Evolutionary conservation across 495 filamentous ascomycete species (phyloP).

Genomic region (Penicillium ochrochloron): DNA sequence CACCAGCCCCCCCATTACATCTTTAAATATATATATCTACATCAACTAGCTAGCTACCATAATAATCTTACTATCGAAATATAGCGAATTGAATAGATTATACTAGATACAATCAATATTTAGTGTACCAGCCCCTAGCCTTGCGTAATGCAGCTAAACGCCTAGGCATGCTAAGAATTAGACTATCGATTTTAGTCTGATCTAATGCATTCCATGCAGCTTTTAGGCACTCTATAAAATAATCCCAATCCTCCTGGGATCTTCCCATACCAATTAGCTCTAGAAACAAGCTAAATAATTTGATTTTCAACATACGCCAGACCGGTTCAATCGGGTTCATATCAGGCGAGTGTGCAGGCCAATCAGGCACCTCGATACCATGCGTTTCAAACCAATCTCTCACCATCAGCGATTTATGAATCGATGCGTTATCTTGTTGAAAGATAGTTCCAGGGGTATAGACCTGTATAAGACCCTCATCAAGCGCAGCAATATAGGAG

Average conservation of each 20-base stretch:
- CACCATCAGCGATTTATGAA: not conserved
- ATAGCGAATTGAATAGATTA: not conserved
- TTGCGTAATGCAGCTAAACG: not conserved
- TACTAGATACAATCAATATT: not conserved
- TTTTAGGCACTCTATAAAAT: not conserved
- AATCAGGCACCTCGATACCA: not conserved
- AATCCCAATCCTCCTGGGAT: no score
- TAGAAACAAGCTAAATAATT: not conserved
- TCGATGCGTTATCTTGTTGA: slow-evolving; percentile 4
- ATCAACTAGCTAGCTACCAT: not conserved
- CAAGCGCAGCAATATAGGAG: not conserved
- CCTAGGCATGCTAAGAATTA: not conserved
- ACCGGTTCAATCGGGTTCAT: slow-evolving; percentile 2
- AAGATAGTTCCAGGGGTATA: not conserved
- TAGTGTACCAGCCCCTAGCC: not conserved
- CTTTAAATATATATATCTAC: no score
- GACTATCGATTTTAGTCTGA: not conserved
- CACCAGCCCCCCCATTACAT: no score
- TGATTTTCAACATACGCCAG: not conserved
- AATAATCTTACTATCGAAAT: not conserved
- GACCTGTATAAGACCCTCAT: not conserved
- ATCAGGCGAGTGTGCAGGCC: slow-evolving; percentile 3
- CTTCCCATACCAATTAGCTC: not conserved
- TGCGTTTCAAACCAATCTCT: slow-evolving; percentile 2
- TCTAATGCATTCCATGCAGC: not conserved